Conservation (phyloP, 495 filamentous ascomycete genomes). For the Xylaria castorea region DNA sequence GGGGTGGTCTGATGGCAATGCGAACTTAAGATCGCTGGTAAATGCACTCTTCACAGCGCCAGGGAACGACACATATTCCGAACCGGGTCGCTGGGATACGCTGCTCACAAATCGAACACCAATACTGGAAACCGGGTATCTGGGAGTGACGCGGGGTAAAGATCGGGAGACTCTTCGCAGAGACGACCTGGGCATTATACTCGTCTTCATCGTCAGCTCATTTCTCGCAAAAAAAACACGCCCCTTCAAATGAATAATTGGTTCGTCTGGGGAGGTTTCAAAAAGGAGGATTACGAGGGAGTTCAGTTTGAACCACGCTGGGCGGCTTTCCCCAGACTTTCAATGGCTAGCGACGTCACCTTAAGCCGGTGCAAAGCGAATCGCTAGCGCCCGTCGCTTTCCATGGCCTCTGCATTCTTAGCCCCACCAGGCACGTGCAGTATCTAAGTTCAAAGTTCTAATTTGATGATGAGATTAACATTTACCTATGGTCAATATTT, state of each 20-base stretch:
- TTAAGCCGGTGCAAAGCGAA: constrained; percentile 45
- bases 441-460: neutral
- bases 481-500: neutral
- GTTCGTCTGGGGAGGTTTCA: constrained; percentile 1
- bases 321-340: constrained; percentile 32
- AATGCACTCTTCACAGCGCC: constrained; percentile 96
- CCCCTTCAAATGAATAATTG: constrained; percentile 20
- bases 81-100: constrained; percentile 70
- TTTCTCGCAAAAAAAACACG: constrained; percentile 20
- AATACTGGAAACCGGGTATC: constrained; percentile 19
- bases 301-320: constrained; percentile 4
- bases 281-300: constrained; percentile 5
- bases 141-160: constrained; percentile 31
- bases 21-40: constrained; percentile 77
- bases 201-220: constrained; percentile 37
- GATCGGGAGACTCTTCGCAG: constrained; percentile 31
- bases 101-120: constrained; percentile 42
- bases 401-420: constrained; percentile 22
- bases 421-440: constrained; percentile 7
- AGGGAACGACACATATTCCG: constrained; percentile 82
- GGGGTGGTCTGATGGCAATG: constrained; percentile 67
- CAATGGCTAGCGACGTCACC: constrained; percentile 38
- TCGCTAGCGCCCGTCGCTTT: constrained; percentile 26
- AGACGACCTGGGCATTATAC: constrained; percentile 29
- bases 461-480: neutral